Base-by-base conservation (phyloP, 305 asterid species). In the Fraxinus sp. region DNA sequence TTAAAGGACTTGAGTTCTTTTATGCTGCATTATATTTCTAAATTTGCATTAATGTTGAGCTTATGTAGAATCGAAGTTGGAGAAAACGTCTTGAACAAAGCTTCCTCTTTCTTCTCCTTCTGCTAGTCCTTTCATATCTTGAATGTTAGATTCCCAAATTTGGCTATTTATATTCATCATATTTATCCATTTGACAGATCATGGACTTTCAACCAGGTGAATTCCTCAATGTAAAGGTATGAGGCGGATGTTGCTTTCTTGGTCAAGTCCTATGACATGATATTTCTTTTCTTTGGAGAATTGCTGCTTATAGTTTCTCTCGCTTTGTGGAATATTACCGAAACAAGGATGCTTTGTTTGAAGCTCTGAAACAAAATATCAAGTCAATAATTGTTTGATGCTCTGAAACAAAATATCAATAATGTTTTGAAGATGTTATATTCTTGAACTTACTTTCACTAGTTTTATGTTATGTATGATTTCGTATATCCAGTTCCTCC, bases 131-230 rank as follows among this genome's bases (percentile, higher is more conserved):
- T 71, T 71, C 5, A 32, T 32, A 32, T 16, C 41, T 71, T 71
- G 36, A 32, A 71, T 32, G 43, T 71, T 71, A 4, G 41, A 57
- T 33, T 74, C 73, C 55, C 33, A 22, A 13, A 9, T 55, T 82
- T 18, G 20, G 59, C 64, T 84, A 36, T 30, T 37, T 72, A 18
- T 55, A 57, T 41, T 77, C 24, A 46, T 77, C 66, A 4, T 62
- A 33, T 80, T 84, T 82, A 18, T 83, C 64, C 64, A 11, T 75
- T 30, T 75, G 84, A 85, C 95, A 96, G 98, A 92, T 96, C 79
- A 96, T 96, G 99, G 98, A 96, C 88, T 96, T 96, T 89, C 97
- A 96, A 87, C 98, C 98, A 0, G 99, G 99, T 39, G 98, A 96
- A 83, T 96, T 91, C 87, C 98, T 96, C 83, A 95, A 95, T 79